Conservation (phyloP, 2,329 filamentous ascomycete species). For the Diaporthe australafricana region DNA sequence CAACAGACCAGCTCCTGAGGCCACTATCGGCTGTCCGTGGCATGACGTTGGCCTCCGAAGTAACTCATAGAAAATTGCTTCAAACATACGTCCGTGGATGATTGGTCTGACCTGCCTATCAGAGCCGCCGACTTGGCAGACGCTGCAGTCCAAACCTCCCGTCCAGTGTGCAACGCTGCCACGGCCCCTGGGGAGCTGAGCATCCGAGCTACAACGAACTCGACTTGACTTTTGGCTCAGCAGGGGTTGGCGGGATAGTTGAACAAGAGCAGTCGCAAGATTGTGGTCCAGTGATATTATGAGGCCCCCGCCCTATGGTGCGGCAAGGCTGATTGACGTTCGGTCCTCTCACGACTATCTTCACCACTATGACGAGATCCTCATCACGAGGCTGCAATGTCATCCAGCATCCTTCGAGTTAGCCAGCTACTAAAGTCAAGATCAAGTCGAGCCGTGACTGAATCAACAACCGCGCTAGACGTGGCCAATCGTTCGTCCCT, state of each 20-base stretch:
- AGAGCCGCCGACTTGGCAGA: not conserved
- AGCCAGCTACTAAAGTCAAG: not conserved
- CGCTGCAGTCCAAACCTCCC: not conserved
- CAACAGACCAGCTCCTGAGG: slow-evolving; percentile 14
- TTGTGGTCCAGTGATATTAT: slow-evolving; percentile 2
- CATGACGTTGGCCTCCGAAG: slow-evolving; percentile 6
- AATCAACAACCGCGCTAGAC: slow-evolving; percentile 26
- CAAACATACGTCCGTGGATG: not conserved
- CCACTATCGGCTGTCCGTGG: not conserved
- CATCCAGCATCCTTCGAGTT: not conserved
- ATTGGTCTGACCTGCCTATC: not conserved
- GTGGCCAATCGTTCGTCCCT: slow-evolving; percentile 30
- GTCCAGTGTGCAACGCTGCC: not conserved
- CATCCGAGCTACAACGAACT: not conserved
- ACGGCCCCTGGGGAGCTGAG: not conserved
- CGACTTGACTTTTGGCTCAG: slow-evolving; percentile 12
- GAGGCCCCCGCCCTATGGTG: slow-evolving; percentile 16
- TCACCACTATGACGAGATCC: slow-evolving; percentile 27
- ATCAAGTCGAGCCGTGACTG: not conserved
- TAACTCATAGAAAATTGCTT: not conserved
- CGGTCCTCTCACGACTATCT: slow-evolving; percentile 22
- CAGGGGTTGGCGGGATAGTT: not conserved
- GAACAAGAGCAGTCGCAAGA: not conserved
- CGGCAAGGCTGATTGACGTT: slow-evolving; percentile 21
- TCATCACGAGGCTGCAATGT: slow-evolving; percentile 25